Evolutionary conservation across 495 filamentous ascomycete species (phyloP), one percentile per base, ranked within the genome.

Genomic region (Talaromyces liani): DNA sequence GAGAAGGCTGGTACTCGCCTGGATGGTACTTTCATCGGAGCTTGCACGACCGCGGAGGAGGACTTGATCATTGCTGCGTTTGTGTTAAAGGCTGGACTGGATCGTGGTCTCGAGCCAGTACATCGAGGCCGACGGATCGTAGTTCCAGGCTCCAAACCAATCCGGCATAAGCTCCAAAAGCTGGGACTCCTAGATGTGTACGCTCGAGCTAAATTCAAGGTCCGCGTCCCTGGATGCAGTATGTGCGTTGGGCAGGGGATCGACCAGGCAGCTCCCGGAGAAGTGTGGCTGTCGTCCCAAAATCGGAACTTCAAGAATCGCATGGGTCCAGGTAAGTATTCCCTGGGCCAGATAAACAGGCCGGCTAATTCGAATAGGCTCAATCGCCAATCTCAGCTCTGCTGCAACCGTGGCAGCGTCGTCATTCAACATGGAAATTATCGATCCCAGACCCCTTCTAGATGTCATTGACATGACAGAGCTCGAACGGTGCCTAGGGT

Each of bases 241-340:
- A 57, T 57, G 54, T 57, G 54, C 25, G 54, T 57, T 57, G 54
- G 54, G 2, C 54, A 57, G 24, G 54, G 54, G 4, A n/a, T 57
- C 2, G 54, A 57, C 54, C 54, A 57, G 24, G 54, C 54, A 2
- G 54, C 54, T 8, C 8, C 54, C 18, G 54, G 54, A n/a, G 54
- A 57, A 24, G 16, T 10, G 54, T 57, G 54, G 54, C 22, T 57
- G 22, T 57, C 54, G 8, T 57, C 54, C 7, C 54, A 57, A n/a
- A 57, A 57, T 29, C 18, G 54, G 54, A 57, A 57, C 25, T 57
- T 57, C 16, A 57, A 57, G 54, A 57, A 57, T 29, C 6, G 54
- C 5, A 57, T 57, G 54, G 54, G 54, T 25, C 54, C 54, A 10
- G 54, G 54, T 57, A 27, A 29, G 54, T 57, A 57, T 57, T 57